These are phyloP conservation scores for Drechslerella coelobrocha DNA, from an alignment of 2,329 filamentous ascomycete genomes.

Conservation along the genomic window DNA sequence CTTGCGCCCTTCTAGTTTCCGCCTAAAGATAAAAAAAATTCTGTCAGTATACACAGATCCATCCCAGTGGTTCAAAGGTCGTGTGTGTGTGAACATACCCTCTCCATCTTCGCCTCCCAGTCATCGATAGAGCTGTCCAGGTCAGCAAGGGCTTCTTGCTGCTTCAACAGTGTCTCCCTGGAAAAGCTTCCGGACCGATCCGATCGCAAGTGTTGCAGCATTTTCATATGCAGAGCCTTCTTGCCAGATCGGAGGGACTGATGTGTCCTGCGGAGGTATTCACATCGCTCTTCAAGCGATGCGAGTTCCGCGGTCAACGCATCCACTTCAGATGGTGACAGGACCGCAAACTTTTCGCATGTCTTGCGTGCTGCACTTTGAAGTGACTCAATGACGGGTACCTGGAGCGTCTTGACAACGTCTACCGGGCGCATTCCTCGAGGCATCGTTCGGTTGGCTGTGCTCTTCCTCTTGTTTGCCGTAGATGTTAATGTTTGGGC, in stretches of 20 bases:
- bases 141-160: slow-evolving; percentile 79
- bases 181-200: slow-evolving; percentile 75
- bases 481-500: slow-evolving; percentile 23
- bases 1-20: slow-evolving; percentile 75
- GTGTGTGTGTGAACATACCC: slow-evolving; percentile 39
- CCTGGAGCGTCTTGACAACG: slow-evolving; percentile 62
- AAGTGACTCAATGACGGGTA: slow-evolving; percentile 63
- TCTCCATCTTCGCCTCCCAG: slow-evolving; percentile 79
- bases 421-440: slow-evolving; percentile 66
- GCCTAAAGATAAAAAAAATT: slow-evolving; percentile 62
- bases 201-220: slow-evolving; percentile 77
- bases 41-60: background rate
- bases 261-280: slow-evolving; percentile 79
- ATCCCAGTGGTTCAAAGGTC: too few species aligned
- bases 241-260: slow-evolving; percentile 76
- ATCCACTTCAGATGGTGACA: slow-evolving; percentile 69
- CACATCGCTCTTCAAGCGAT: slow-evolving; percentile 77
- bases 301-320: slow-evolving; percentile 73
- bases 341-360: slow-evolving; percentile 70
- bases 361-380: slow-evolving; percentile 70
- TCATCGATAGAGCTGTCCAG: slow-evolving; percentile 80
- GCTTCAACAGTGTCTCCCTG: slow-evolving; percentile 76
- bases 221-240: slow-evolving; percentile 76
- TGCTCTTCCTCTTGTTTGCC: slow-evolving; percentile 48
- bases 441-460: slow-evolving; percentile 64